Conservation (phyloP, 225 moss, liverwort and hornwort genomes). For the Marchantia paleacea region DNA sequence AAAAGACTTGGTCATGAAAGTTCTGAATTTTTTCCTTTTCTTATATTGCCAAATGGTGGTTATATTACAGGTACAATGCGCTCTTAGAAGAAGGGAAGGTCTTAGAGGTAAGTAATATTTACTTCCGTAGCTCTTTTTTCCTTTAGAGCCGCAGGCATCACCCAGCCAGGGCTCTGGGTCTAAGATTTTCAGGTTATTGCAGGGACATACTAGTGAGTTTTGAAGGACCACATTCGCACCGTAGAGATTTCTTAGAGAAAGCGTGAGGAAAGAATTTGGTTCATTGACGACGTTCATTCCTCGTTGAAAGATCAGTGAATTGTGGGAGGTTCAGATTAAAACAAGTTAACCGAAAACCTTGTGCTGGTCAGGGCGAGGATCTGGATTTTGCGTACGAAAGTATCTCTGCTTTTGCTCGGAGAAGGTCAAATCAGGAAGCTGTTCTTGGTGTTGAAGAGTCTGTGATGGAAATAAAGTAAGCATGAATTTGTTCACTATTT, state of each 20-base stretch:
- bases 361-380: constrained; percentile 66
- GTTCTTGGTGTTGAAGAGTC: constrained; percentile 94
- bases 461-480: constrained; percentile 82
- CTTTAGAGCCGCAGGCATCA: neutral
- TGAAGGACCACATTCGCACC: neutral
- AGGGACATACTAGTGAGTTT: too few species aligned
- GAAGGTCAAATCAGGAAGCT: constrained; percentile 87
- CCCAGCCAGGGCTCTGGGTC: too few species aligned
- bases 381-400: constrained; percentile 95
- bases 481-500: neutral
- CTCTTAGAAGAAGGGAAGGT: constrained; percentile 90
- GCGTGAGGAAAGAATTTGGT: neutral
- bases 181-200: too few species aligned
- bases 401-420: constrained; percentile 88
- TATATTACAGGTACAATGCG: constrained; percentile 60
- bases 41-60: neutral
- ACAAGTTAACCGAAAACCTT: neutral
- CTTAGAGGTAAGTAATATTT: constrained; percentile 55
- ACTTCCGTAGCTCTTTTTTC: neutral
- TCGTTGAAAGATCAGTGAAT: neutral
- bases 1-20: too few species aligned
- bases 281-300: neutral
- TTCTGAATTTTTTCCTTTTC: neutral
- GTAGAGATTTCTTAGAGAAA: neutral
- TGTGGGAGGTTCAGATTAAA: neutral